Base-by-base conservation (phyloP, 352 stramenopile species). In the Phytophthora brassicae region DNA sequence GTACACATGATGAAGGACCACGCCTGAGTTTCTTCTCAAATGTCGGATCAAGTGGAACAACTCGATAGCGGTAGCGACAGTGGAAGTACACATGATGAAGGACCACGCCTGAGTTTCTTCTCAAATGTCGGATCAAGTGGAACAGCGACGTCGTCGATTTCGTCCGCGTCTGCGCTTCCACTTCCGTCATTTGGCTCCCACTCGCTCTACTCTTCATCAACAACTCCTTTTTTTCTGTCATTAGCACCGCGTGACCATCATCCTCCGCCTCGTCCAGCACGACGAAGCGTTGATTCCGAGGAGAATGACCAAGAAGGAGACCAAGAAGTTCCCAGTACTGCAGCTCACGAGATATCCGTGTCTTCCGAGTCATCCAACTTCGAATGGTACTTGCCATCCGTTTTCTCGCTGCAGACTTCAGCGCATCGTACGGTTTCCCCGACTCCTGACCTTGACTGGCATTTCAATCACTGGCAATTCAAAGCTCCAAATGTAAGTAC, bases 371-470 rank as follows among this genome's bases (percentile, higher is more conserved):
- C 67, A 19, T 75, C 76, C n/a, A 85, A 71, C 35, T 88, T 86
- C 33, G 81, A 90, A 33, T 92, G 83, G 83, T 88, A 87, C 23
- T 56, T 94, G 16, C 85, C 82, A 3, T 88, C 85, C 7, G 64
- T 92, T 12, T 90, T 94, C 45, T 88, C 80, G 0, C 85, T 85
- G 14, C 79, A 89, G 55, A 81, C 80, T 9, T 85, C 84, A 23
- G 68, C 70, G 13, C 60, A 77, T 6, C 82, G 81, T 31, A 81
- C 69, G 1, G 72, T 73, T 43, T 86, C 75, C 8, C 74, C 70
- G 7, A 61, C 68, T 6, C 86, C 84, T 46, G 76, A 75, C 7
- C 68, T 92, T 20, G 84, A 94, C 44, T 94, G 84, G 84, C 80
- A 94, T 72, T 94, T 92, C 39, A 70, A 88, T 44, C 69, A 83